Evolutionary conservation across 2,329 filamentous ascomycete genomes (phyloP), one percentile per base, ranked within the genome.

Genomic region (Colletotrichum ledebouriae): DNA sequence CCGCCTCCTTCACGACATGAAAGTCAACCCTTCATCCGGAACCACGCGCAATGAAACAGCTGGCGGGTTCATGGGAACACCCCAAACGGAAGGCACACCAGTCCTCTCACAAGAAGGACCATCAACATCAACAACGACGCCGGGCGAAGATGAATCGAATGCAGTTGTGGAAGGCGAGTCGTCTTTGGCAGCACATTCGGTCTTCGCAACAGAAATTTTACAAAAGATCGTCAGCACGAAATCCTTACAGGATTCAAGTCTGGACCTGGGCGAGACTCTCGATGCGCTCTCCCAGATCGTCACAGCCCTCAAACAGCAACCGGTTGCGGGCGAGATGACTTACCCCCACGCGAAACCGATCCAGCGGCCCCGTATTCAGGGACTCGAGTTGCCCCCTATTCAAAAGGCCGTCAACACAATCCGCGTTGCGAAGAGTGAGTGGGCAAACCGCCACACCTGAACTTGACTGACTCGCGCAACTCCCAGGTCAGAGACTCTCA

Each of bases 181-280:
- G 3, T 84, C 82, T 1, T 70, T 84, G 15, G 77, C 82, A 4
- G 83, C 82, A 2, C 82, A 84, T 59, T 82, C 82, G 0, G 78
- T 77, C 6, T 84, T 85, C 69, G 83, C 83, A 37, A 83, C 79
- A 13, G 80, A 84, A 52, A 81, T 85, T 55, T 71, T 83, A 1
- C 76, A 80, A 17, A 78, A 81, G 59, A 78, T 77, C 2, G 78
- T 79, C 4, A 73, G 71, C 15, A 74, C 74, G 15, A 74, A 72
- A 25, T 73, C 75, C 9, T 53, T 68, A 4, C 65, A 68, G 2
- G 65, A 68, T 17, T 72, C 75, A 0, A 74, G 75, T 10, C 72
- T 78, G 0, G 76, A 79, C 64, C 69, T 80, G 63, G 74, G 75
- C 2, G 78, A 80, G 60, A 78, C 77, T 1, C 63, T 80, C 1